Percentiles rank a stretch among this genome's conserved stretches.
Evolutionary conservation across 805 yeast genomes (phyloP).

Genomic region (Schwanniomyces vanrijiae): DNA sequence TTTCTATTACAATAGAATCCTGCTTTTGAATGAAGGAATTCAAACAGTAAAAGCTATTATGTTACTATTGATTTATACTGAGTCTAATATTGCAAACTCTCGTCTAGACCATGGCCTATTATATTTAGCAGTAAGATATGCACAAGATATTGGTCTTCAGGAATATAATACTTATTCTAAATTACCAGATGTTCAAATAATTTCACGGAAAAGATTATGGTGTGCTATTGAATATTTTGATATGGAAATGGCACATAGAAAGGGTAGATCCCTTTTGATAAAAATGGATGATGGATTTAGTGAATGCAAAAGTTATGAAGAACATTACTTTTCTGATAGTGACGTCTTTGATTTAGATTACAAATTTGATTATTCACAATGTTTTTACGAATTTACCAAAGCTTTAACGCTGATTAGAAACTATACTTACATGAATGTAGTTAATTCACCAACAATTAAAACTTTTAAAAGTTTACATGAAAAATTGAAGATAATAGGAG

Average conservation of each 20-base stretch:
- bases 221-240: constrained; percentile 36
- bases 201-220: constrained; percentile 31
- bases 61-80: constrained; percentile 42
- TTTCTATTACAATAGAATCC: constrained; percentile 52
- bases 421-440: too few species aligned
- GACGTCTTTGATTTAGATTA: too few species aligned
- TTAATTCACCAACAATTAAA: too few species aligned
- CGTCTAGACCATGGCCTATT: constrained; percentile 28
- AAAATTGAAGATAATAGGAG: too few species aligned
- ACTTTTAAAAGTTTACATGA: too few species aligned
- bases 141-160: constrained; percentile 43
- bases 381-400: too few species aligned
- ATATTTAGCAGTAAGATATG: constrained; percentile 36
- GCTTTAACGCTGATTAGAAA: too few species aligned
- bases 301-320: too few species aligned
- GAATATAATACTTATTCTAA: constrained; percentile 25
- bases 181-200: constrained; percentile 20
- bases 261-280: constrained; percentile 40
- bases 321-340: too few species aligned
- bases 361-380: too few species aligned
- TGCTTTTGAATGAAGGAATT: constrained; percentile 51
- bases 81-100: constrained; percentile 24
- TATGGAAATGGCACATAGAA: constrained; percentile 36
- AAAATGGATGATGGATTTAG: constrained; percentile 16
- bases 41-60: constrained; percentile 53